Evolutionary conservation across 805 yeast genomes (phyloP), one percentile per base, ranked within the genome.

Genomic region (Candida adriatica): DNA sequence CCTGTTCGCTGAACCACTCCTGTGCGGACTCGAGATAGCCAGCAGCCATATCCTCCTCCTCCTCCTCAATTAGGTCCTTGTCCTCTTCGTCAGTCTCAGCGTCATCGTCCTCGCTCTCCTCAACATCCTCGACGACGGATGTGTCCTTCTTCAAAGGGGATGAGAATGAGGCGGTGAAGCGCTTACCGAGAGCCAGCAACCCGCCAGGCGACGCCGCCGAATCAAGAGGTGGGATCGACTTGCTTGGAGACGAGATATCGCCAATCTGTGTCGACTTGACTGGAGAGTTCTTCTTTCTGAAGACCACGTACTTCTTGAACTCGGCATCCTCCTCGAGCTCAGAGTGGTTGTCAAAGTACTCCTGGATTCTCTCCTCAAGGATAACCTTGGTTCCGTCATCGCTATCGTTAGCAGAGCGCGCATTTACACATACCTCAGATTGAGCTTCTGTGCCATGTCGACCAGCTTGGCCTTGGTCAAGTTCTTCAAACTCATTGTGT

Each of bases 401-500:
- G 24, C 59, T 51, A 21, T 20, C n/a, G n/a, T n/a, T n/a, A n/a
- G n/a, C n/a, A n/a, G n/a, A n/a, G n/a, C n/a, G n/a, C n/a, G n/a
- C n/a, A n/a, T n/a, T n/a, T n/a, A n/a, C n/a, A n/a, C n/a, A n/a
- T n/a, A 59, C 64, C 42, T 43, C 32, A 64, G 39, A 18, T 53
- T 52, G 38, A 65, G 55, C 22, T 48, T 51, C 11, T 45, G 37
- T 14, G 68, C 65, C 29, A 65, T 43, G 13, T 50, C 51, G 33
- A 56, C 53, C 30, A 65, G 55, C 15, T 55, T 56, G 19, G 51
- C 47, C 49, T 65, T 65, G 33, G 53, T 59, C 50, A 62, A 39
- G 29, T 46, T 45, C 35, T 53, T 49, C 38, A 63, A 49, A 42
- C 58, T 56, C 57, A 56, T 54, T 26, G 20, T 29, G n/a, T n/a